Evolutionary conservation across 306 rosid species (phyloP).

Genomic region (Bauhinia variegata): DNA sequence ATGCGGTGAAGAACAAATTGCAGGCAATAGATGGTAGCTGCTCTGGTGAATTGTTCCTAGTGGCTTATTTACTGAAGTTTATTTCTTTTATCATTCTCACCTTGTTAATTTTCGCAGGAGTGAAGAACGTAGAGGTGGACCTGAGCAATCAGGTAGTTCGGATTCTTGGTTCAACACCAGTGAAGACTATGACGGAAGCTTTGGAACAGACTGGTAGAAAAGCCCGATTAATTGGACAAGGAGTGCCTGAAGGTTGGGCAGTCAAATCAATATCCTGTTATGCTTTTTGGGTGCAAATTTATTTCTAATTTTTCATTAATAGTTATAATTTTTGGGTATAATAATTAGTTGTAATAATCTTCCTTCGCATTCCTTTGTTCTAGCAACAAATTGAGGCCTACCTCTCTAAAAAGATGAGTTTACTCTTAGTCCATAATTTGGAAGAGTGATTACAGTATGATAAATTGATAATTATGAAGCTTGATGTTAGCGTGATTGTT

Average conservation of each 20-base stretch:
- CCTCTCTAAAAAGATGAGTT: slow-evolving; percentile 2
- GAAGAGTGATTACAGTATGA: neutral
- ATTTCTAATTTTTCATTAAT: neutral
- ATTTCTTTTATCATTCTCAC: slow-evolving; percentile 2
- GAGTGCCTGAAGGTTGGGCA: slow-evolving; percentile 74
- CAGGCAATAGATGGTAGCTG: slow-evolving; percentile 62
- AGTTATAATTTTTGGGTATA: neutral
- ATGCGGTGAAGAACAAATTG: slow-evolving; percentile 77
- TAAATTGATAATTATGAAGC: slow-evolving; percentile 8
- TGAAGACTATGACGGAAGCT: slow-evolving; percentile 87
- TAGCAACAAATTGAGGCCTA: slow-evolving; percentile 16
- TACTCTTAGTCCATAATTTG: neutral
- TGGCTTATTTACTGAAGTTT: neutral
- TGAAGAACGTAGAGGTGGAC: slow-evolving; percentile 81
- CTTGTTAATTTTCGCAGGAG: slow-evolving; percentile 48
- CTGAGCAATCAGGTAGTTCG: slow-evolving; percentile 82
- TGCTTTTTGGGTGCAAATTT: slow-evolving; percentile 8
- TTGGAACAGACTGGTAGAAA: slow-evolving; percentile 81
- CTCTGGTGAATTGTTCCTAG: slow-evolving; percentile 14
- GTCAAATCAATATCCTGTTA: slow-evolving; percentile 13
- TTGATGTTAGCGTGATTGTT: slow-evolving; percentile 5
- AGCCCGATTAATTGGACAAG: slow-evolving; percentile 91
- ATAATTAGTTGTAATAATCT: slow-evolving; percentile 13
- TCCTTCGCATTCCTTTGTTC: neutral
- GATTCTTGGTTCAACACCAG: slow-evolving; percentile 81